Conservation (phyloP, 2,329 filamentous ascomycete species). For the Pyrenophora seminiperda region DNA sequence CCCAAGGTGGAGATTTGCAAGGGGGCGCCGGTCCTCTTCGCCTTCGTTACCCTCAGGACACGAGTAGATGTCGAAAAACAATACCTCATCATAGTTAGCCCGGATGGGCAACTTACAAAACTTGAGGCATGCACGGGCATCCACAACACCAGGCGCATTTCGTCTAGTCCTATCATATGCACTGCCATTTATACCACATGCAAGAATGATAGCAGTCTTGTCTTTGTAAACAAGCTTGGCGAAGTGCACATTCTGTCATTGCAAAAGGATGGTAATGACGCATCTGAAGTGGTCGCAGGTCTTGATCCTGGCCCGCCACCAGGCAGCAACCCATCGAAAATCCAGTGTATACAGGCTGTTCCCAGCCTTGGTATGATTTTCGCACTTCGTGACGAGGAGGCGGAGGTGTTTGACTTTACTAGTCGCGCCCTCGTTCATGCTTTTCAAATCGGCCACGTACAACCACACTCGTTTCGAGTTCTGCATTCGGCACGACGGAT, state of each 20-base stretch:
- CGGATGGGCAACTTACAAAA: slow-evolving; percentile 68
- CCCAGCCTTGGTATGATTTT: slow-evolving; percentile 65
- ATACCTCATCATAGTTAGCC: slow-evolving; percentile 65
- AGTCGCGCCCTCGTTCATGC: slow-evolving; percentile 64
- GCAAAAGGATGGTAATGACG: slow-evolving; percentile 29
- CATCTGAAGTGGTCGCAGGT: slow-evolving; percentile 42
- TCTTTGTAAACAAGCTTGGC: slow-evolving; percentile 43
- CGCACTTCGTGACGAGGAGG: slow-evolving; percentile 61
- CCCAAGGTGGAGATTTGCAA: slow-evolving; percentile 59
- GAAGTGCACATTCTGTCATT: slow-evolving; percentile 43
- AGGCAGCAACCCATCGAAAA: slow-evolving; percentile 50
- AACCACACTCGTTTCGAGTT: slow-evolving; percentile 64
- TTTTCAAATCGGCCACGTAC: slow-evolving; percentile 64
- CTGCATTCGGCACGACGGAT: slow-evolving; percentile 60
- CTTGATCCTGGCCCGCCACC: slow-evolving; percentile 44
- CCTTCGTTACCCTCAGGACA: slow-evolving; percentile 44
- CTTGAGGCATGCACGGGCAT: slow-evolving; percentile 56
- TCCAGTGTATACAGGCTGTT: slow-evolving; percentile 64
- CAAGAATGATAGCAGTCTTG: slow-evolving; percentile 37
- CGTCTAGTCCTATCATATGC: slow-evolving; percentile 32
- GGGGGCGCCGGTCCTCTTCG: slow-evolving; percentile 69
- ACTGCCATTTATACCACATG: slow-evolving; percentile 34
- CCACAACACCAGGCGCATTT: slow-evolving; percentile 38
- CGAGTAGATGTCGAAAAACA: slow-evolving; percentile 36
- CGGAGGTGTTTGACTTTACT: slow-evolving; percentile 66